A percentile compares a stretch with the other conserved stretches of the same genome.
Evolutionary conservation across 2,329 filamentous ascomycete species (phyloP).

Genomic region (Sclerotinia nivalis): DNA sequence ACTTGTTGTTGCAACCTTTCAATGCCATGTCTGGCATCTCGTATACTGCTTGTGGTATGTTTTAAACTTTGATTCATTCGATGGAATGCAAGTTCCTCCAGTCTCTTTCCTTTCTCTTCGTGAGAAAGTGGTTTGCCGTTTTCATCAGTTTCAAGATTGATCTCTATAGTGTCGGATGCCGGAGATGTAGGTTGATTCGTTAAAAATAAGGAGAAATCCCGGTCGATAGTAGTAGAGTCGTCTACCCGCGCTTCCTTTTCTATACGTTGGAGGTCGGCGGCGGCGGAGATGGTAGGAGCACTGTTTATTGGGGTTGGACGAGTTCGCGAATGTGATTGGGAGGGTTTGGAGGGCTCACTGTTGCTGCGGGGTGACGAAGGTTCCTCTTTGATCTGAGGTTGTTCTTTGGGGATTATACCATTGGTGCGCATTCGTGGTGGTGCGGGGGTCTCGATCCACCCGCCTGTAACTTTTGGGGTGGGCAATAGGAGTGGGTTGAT

Average conservation of each 20-base stretch:
- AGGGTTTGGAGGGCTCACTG: constrained; percentile 7
- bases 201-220: constrained; percentile 17
- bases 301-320: constrained; percentile 33
- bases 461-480: constrained; percentile 39
- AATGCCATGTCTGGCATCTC: constrained; percentile 58
- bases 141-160: constrained; percentile 33
- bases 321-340: constrained; percentile 13
- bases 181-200: constrained; percentile 17
- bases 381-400: constrained; percentile 21
- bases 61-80: constrained; percentile 56
- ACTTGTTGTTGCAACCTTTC: constrained; percentile 57
- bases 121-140: constrained; percentile 29
- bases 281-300: constrained; percentile 30
- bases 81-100: constrained; percentile 48
- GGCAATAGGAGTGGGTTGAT: constrained; percentile 33
- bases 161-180: neutral
- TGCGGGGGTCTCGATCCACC: constrained; percentile 42
- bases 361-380: neutral
- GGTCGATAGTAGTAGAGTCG: constrained; percentile 37
- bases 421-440: constrained; percentile 28
- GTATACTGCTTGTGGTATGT: constrained; percentile 54
- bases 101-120: constrained; percentile 38
- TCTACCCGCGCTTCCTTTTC: constrained; percentile 37
- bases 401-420: neutral
- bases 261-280: constrained; percentile 37